Conservation (phyloP, 1,139 yeast species). For the Saccharomyces hybrid region DNA sequence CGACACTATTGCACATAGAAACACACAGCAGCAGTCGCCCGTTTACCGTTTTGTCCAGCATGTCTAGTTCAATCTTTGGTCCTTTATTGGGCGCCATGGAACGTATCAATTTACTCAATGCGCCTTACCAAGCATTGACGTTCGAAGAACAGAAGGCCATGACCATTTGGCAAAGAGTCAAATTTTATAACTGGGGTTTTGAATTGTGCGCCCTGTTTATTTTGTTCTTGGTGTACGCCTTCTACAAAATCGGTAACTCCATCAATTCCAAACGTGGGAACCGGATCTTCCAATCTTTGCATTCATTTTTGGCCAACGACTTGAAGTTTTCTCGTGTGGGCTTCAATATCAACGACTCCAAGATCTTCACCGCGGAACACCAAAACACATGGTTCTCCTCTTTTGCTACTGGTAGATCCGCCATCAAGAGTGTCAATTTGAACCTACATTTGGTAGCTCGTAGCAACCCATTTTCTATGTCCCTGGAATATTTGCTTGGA, state of each 20-base stretch:
- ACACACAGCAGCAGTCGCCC: neutral
- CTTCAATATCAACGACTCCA: slow-evolving; percentile 33
- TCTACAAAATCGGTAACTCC: slow-evolving; percentile 49
- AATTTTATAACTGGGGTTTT: slow-evolving; percentile 59
- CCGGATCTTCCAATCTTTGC: slow-evolving; percentile 41
- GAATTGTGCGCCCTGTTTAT: slow-evolving; percentile 53
- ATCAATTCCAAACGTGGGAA: slow-evolving; percentile 52
- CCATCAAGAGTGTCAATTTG: slow-evolving; percentile 56
- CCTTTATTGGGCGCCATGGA: slow-evolving; percentile 14
- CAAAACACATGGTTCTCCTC: slow-evolving; percentile 58
- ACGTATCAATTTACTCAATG: slow-evolving; percentile 20
- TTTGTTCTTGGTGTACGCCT: slow-evolving; percentile 38
- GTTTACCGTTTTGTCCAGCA: neutral
- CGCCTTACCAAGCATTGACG: slow-evolving; percentile 36
- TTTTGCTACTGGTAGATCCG: slow-evolving; percentile 84
- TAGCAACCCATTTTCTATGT: slow-evolving; percentile 59
- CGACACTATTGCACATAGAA: neutral
- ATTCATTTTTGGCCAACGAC: slow-evolving; percentile 42
- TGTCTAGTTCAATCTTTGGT: slow-evolving; percentile 1
- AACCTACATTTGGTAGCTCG: slow-evolving; percentile 66
- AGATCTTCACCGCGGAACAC: slow-evolving; percentile 42
- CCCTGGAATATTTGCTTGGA: slow-evolving; percentile 45
- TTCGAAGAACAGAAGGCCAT: slow-evolving; percentile 45
- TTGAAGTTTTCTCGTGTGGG: slow-evolving; percentile 77
- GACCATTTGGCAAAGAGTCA: slow-evolving; percentile 43